Percentiles rank a stretch among this genome's conserved stretches.
Conservation (phyloP, 1,139 yeast genomes). For the Debaryomycetaceae sp. region DNA sequence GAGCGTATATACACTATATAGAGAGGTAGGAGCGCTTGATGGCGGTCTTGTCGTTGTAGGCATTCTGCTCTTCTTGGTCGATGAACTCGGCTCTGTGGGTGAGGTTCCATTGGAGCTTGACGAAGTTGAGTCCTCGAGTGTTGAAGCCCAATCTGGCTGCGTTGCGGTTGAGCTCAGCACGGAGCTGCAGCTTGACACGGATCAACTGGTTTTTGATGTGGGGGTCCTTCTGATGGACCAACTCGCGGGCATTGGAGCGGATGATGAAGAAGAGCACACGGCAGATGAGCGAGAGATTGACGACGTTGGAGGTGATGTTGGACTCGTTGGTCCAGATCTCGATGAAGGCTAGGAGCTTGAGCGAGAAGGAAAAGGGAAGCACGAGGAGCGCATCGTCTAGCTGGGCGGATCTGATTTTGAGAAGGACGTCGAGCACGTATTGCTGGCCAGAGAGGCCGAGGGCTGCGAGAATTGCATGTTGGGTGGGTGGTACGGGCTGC, state of each 20-base stretch:
- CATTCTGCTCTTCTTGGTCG: constrained; percentile 63
- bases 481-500: constrained; percentile 57
- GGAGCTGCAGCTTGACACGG: constrained; percentile 55
- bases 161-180: constrained; percentile 50
- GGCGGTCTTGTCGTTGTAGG: constrained; percentile 51
- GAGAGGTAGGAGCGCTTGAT: constrained; percentile 67
- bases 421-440: constrained; percentile 70
- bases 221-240: constrained; percentile 63
- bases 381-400: constrained; percentile 90
- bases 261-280: constrained; percentile 72
- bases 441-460: constrained; percentile 69
- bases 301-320: constrained; percentile 40
- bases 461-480: constrained; percentile 70
- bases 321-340: constrained; percentile 66
- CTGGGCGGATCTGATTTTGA: constrained; percentile 75
- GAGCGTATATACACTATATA: too few species aligned
- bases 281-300: constrained; percentile 62
- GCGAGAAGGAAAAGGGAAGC: constrained; percentile 81
- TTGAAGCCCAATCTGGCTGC: constrained; percentile 77
- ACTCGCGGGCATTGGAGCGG: constrained; percentile 71
- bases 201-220: constrained; percentile 56
- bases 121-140: constrained; percentile 73
- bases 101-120: constrained; percentile 76
- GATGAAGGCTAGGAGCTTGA: constrained; percentile 66
- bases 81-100: constrained; percentile 71